Evolutionary conservation across 768 basidiomycete species (phyloP).

Genomic region (Tylopilus felleus): DNA sequence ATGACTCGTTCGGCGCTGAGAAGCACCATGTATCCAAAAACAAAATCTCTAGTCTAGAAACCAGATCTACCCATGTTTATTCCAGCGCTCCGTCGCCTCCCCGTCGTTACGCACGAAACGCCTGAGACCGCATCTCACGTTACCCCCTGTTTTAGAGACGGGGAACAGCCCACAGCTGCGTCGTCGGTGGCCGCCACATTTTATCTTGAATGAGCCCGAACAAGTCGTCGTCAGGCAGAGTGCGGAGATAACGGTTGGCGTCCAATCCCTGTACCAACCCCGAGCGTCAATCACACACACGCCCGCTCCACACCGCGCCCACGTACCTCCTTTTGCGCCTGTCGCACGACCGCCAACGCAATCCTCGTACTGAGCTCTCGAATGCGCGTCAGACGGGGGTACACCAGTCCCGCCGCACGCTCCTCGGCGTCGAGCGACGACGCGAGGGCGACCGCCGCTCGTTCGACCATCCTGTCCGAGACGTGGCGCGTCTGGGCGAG

Average conservation of each 20-base stretch:
- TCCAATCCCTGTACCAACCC: constrained; percentile 33
- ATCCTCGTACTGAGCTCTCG: constrained; percentile 63
- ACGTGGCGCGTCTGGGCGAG: constrained; percentile 55
- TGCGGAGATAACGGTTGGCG: constrained; percentile 44
- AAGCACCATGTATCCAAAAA: neutral
- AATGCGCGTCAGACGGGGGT: constrained; percentile 65
- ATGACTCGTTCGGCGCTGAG: neutral
- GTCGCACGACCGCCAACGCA: constrained; percentile 57
- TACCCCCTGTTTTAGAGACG: constrained; percentile 18
- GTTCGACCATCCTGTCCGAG: constrained; percentile 69
- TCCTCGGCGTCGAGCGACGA: constrained; percentile 57
- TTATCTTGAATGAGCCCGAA: constrained; percentile 49
- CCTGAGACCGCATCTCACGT: constrained; percentile 2
- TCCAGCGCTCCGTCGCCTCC: neutral
- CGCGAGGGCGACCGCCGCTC: constrained; percentile 58
- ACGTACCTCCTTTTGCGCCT: constrained; percentile 62
- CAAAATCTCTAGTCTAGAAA: neutral
- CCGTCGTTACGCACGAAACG: neutral
- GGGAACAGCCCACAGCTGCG: neutral
- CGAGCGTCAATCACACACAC: neutral
- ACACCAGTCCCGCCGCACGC: constrained; percentile 51
- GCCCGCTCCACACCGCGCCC: too few relatives aligned
- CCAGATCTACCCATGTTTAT: neutral
- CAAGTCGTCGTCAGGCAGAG: constrained; percentile 45
- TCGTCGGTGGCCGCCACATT: constrained; percentile 49